Conservation (phyloP, 805 yeast genomes). For the Hanseniaspora nectarophila region DNA sequence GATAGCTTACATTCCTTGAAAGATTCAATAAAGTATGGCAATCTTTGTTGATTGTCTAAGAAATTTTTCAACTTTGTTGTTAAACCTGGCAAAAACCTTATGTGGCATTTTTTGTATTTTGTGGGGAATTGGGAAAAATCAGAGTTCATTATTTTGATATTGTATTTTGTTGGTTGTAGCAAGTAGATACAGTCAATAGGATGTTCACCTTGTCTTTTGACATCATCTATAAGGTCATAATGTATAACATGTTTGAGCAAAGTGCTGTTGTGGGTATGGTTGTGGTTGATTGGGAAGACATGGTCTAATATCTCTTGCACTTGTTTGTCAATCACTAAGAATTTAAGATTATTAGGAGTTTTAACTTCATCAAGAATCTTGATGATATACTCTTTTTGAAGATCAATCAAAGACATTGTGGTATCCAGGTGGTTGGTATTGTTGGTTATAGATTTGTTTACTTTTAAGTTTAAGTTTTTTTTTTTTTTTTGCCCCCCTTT, state of each 20-base stretch:
- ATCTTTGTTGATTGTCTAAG: constrained; percentile 25
- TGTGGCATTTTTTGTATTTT: constrained; percentile 65
- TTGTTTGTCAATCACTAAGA: constrained; percentile 45
- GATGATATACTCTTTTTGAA: constrained; percentile 31
- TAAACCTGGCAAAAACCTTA: constrained; percentile 58
- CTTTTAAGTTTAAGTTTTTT: not conserved
- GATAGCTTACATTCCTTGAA: constrained; percentile 37
- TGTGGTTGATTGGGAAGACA: constrained; percentile 29
- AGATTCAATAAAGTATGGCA: constrained; percentile 24
- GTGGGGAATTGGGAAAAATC: constrained; percentile 56
- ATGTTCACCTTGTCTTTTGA: constrained; percentile 44
- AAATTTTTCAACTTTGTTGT: constrained; percentile 25
- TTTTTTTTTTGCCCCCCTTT: not conserved
- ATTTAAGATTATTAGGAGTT: constrained; percentile 37
- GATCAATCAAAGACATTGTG: constrained; percentile 30
- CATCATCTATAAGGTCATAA: constrained; percentile 49
- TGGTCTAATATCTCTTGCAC: constrained; percentile 39
- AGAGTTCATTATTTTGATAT: constrained; percentile 62
- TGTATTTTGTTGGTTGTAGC: constrained; percentile 54
- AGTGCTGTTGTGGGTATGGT: constrained; percentile 31
- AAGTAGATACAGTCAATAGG: constrained; percentile 72
- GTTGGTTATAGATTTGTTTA: not conserved
- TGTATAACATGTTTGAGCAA: constrained; percentile 48
- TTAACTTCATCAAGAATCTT: constrained; percentile 31
- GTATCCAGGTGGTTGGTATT: not conserved